Base-by-base conservation (phyloP, 2,329 filamentous ascomycete genomes). In the Pseudovirgaria hyperparasitica region DNA sequence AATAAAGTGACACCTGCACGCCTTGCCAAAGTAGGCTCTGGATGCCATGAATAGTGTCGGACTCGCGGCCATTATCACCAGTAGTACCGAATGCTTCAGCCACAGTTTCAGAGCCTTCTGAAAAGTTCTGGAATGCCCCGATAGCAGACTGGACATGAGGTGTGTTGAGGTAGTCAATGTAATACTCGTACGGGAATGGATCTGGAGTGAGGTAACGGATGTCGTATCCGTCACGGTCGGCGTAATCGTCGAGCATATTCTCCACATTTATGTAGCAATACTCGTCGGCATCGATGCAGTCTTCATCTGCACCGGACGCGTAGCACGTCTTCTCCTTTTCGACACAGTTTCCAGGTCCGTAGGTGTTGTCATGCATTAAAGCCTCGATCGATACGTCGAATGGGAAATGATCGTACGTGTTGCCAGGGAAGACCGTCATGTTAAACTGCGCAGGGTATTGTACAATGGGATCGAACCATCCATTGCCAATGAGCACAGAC, bases 111-210 rank as follows among this genome's bases (percentile, higher is more conserved):
- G 57, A 62, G 18, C 46, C 51, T 4, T 48, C 45, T 3, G 65
- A 65, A 51, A 65, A 78, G 44, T 76, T 78, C 29, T 62, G 60
- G 38, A 52, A 68, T 0, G 67, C 71, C 7, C 72, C 72, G 29
- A 77, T 64, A 0, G 70, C 70, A n/a, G 52, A 41, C 36, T 69
- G 68, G 1, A 74, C 60, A 8, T 53, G 43, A 0, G 62, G 52
- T 2, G 55, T 58, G 46, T 76, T 76, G 17, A 77, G 58, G 41
- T 73, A 77, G n/a, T 61, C 52, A 9, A 52, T 45, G 37, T 64
- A 75, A 46, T 65, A 70, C 0, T 41, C 39, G 35, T 67, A 64
- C 1, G 71, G 71, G 42, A 75, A 75, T 0, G 68, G 68, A 41
- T 73, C 66, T 0, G 65, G 63, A 0, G 34, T 40, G 5, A 71